Percentiles rank a stretch among this genome's conserved stretches.
phyloP scores from a whole-genome alignment of 2,329 filamentous ascomycete species.

The Diaporthe capsici region DNA sequence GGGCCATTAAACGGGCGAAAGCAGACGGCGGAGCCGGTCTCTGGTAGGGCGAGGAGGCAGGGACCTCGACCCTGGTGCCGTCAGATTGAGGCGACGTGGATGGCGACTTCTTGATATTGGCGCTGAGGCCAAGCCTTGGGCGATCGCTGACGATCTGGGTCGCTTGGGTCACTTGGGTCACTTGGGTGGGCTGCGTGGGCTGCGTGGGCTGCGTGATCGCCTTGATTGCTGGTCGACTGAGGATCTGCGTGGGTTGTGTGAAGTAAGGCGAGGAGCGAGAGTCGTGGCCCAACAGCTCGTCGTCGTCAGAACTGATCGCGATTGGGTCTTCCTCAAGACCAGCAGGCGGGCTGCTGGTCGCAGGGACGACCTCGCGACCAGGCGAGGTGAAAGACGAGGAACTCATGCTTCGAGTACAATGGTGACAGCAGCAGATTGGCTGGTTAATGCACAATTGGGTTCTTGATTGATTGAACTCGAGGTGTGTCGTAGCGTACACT shows the following conservation, averaged over 20 bases:
- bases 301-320: conserved; percentile 31
- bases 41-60: conserved; percentile 84
- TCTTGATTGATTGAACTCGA: background rate
- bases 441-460: background rate
- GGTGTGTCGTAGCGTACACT: background rate
- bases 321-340: conserved; percentile 35
- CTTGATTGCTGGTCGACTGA: conserved; percentile 43
- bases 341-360: conserved; percentile 29
- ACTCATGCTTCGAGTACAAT: conserved; percentile 23
- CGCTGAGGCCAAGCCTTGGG: conserved; percentile 50
- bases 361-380: conserved; percentile 16
- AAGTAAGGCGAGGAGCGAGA: conserved; percentile 58
- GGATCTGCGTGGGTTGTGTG: conserved; percentile 48
- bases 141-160: conserved; percentile 58
- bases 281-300: conserved; percentile 14
- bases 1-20: conserved; percentile 69
- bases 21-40: conserved; percentile 38
- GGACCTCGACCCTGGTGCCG: conserved; percentile 77
- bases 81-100: conserved; percentile 7
- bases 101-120: background rate
- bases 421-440: background rate
- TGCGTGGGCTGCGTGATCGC: conserved; percentile 50
- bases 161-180: conserved; percentile 49
- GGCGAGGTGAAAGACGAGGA: conserved; percentile 41
- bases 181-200: conserved; percentile 59